A percentile compares a stretch with the other conserved stretches of the same genome.
Evolutionary conservation across 2,329 filamentous ascomycete genomes (phyloP).

Genomic region (Neonectria punicea): DNA sequence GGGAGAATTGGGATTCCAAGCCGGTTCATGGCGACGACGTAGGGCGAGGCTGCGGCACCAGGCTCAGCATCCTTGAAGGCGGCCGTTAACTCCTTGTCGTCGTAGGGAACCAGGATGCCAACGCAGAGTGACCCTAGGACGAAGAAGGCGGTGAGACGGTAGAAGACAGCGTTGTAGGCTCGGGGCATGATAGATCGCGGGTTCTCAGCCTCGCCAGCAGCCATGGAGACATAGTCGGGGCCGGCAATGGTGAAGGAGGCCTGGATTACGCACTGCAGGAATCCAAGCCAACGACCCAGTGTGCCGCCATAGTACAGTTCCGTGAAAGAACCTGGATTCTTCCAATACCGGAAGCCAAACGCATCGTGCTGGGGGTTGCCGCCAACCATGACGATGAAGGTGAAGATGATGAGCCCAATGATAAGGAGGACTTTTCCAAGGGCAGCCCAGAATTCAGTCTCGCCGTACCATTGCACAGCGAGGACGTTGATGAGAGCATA

Average conservation of each 20-base stretch:
- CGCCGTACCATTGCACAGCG: conserved; percentile 79
- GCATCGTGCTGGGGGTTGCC: conserved; percentile 79
- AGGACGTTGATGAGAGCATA: conserved; percentile 73
- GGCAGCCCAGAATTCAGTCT: conserved; percentile 81
- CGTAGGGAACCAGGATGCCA: conserved; percentile 76
- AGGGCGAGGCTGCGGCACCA: conserved; percentile 75
- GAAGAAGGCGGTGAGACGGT: conserved; percentile 80
- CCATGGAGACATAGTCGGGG: conserved; percentile 75
- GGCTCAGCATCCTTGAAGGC: conserved; percentile 69
- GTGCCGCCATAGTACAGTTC: conserved; percentile 71
- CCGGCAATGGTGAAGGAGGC: conserved; percentile 76
- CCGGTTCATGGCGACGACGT: conserved; percentile 75
- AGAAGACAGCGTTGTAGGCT: conserved; percentile 83
- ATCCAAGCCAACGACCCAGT: conserved; percentile 79
- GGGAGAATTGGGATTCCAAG: conserved; percentile 72
- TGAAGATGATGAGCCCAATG: conserved; percentile 77
- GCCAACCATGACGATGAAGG: conserved; percentile 85
- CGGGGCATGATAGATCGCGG: conserved; percentile 75
- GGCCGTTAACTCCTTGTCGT: conserved; percentile 69
- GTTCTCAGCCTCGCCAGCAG: conserved; percentile 77
- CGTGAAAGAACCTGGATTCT: conserved; percentile 75
- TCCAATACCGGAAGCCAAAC: conserved; percentile 77
- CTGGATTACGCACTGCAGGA: conserved; percentile 78
- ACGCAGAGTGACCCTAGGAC: conserved; percentile 78
- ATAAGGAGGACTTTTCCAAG: conserved; percentile 78